Base-by-base conservation (phyloP, 129 eudicot species). In the Lonicera japonica region DNA sequence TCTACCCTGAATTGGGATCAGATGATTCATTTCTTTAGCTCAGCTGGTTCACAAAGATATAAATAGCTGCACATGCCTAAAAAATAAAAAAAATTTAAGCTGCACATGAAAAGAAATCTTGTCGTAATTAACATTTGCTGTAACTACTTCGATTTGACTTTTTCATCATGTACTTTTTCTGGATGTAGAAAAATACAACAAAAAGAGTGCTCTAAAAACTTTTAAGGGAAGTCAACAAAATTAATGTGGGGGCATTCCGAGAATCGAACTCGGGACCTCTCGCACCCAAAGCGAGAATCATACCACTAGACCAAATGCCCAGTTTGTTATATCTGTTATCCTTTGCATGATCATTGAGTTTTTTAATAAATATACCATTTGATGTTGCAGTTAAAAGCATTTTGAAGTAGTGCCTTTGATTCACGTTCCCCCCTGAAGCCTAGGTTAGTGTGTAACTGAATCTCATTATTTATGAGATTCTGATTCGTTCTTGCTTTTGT, bases 261-360 rank as follows among this genome's bases (percentile, higher is more conserved):
- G 85, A 79, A 79, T 84, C 87, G 82, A 84, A 84, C 87, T 80
- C 87, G 65, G 55, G 84, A 74, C 87, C 87, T 84, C 91, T 80
- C 87, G 87, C 91, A 84, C 84, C 84, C 91, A 76, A 85, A 82
- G 85, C 88, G 82, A 78, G 94, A 85, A 81, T 85, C 88, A 75
- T 78, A 78, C 94, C 94, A 81, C 87, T 78, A 81, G 87, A 85
- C 85, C 87, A 78, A 81, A 81, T 83, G 75, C 83, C 87, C 75
- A n/a, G n/a, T n/a, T n/a, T n/a, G n/a, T n/a, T n/a, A n/a, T n/a
- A n/a, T n/a, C n/a, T n/a, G n/a, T n/a, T n/a, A n/a, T n/a, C n/a
- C n/a, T n/a, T n/a, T n/a, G n/a, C n/a, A n/a, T n/a, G n/a, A n/a
- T n/a, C n/a, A n/a, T n/a, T n/a, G n/a, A n/a, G n/a, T n/a, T n/a